Evolutionary conservation across 352 stramenopile species (phyloP), one percentile per base, ranked within the genome.

Genomic region (Phytophthora pluvialis): DNA sequence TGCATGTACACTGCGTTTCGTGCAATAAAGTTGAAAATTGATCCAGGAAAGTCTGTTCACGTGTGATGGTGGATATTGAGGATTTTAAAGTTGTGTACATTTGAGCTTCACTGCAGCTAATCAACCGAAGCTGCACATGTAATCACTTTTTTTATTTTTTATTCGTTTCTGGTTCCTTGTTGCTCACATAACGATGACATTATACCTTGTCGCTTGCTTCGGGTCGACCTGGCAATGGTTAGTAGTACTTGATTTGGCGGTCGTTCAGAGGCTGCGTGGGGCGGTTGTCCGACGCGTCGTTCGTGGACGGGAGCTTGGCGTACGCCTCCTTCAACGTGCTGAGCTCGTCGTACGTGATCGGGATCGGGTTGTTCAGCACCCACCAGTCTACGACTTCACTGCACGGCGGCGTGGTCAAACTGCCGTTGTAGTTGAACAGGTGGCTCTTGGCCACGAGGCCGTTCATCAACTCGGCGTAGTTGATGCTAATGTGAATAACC

Each of bases 381-480:
- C 73, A 88, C 76, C 78, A 89, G 65, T 80, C 73, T 13, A 88
- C 80, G 45, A 77, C 73, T 65, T 88, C 80, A 35, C 58, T 80
- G 66, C 80, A 89, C 28, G 73, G 73, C 8, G 80, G 80, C 25
- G 80, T 88, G 13, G 80, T 89, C 15, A 89, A 58, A 25, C 76
- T 86, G 21, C 80, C 80, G n/a, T 59, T 67, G 67, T 89, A 88
- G 67, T 86, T 84, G 70, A 89, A 86, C 18, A 91, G 33, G 52
- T 88, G 75, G 56, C 75, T 89, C 35, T 68, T 75, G n/a, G 60
- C 47, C 8, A 90, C 70, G n/a, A 85, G 60, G 5, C 51, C 47
- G 36, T 77, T 86, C 25, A 90, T 62, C 57, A 86, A 9, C 31
- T 90, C 73, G 1, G 84, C 79, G 57, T 90, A 90, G 67, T 82